phyloP scores from a whole-genome alignment of 2,329 filamentous ascomycete species.

The Pyrenochaeta sp. region DNA sequence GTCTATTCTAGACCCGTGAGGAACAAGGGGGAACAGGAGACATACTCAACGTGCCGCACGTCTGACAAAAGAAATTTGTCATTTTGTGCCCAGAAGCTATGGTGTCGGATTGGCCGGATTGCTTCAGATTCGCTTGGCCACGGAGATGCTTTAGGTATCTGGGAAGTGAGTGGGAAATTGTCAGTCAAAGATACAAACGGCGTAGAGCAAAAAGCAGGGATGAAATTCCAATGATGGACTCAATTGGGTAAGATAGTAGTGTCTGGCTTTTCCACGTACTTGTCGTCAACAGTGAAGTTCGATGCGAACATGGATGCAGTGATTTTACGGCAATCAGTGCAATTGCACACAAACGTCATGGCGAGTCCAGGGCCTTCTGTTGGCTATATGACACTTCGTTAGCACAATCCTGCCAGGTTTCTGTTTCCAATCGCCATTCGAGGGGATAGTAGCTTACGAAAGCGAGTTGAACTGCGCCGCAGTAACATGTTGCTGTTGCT shows the following conservation, averaged over 20 bases:
- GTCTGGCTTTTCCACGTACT: too few species aligned
- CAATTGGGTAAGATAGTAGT: too few species aligned
- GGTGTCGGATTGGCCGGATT: slow-evolving; percentile 50
- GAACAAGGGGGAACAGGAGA: too few species aligned
- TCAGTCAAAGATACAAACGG: background rate
- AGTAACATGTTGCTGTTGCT: slow-evolving; percentile 43
- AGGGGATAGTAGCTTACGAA: slow-evolving; percentile 21
- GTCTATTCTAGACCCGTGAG: too few species aligned
- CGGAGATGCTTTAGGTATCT: slow-evolving; percentile 57
- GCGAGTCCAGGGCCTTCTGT: slow-evolving; percentile 50
- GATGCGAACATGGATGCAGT: slow-evolving; percentile 68
- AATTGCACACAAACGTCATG: slow-evolving; percentile 67
- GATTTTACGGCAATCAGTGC: slow-evolving; percentile 68
- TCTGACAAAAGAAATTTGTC: slow-evolving; percentile 69
- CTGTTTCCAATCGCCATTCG: too few species aligned
- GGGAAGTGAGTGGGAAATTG: too few species aligned
- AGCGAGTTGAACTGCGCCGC: slow-evolving; percentile 36
- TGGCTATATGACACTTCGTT: background rate
- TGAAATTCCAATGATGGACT: too few species aligned
- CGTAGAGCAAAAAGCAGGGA: too few species aligned
- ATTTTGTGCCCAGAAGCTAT: slow-evolving; percentile 48
- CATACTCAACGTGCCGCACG: slow-evolving; percentile 63
- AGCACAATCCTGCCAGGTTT: background rate
- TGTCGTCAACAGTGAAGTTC: slow-evolving; percentile 61
- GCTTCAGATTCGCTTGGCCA: slow-evolving; percentile 59